phyloP scores from a whole-genome alignment of 495 filamentous ascomycete genomes.

The Parmelia sp. region DNA sequence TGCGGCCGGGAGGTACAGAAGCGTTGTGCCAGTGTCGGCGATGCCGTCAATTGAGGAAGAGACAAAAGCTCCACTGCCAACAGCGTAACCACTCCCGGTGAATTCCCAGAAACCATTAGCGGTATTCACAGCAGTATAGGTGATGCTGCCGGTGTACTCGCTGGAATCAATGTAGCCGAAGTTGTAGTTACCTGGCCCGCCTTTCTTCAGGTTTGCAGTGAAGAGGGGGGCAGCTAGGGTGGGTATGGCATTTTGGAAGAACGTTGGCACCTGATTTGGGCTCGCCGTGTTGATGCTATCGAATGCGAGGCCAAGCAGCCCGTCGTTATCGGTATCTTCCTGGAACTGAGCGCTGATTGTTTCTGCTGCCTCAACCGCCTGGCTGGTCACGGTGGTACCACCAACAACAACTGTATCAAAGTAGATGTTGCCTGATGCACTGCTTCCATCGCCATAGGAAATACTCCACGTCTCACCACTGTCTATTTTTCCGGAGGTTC shows the following conservation, averaged over 20 bases:
- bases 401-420: conserved; percentile 63
- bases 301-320: conserved; percentile 68
- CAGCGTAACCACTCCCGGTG: conserved; percentile 53
- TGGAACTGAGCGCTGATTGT: conserved; percentile 55
- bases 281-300: conserved; percentile 62
- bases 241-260: conserved; percentile 63
- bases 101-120: conserved; percentile 67
- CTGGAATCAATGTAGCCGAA: conserved; percentile 64
- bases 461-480: conserved; percentile 58
- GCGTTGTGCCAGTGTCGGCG: conserved; percentile 67
- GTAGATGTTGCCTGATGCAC: conserved; percentile 61
- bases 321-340: conserved; percentile 55
- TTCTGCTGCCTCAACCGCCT: conserved; percentile 65
- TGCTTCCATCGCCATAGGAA: conserved; percentile 64
- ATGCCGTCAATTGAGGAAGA: conserved; percentile 43
- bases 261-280: conserved; percentile 59
- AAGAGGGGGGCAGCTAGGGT: conserved; percentile 57
- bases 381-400: conserved; percentile 51
- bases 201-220: conserved; percentile 60
- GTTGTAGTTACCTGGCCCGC: conserved; percentile 59
- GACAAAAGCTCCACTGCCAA: conserved; percentile 44
- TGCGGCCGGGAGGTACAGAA: conserved; percentile 53
- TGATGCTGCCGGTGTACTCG: conserved; percentile 58
- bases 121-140: conserved; percentile 53
- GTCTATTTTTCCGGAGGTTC: conserved; percentile 41